Evolutionary conservation across 2,329 filamentous ascomycete species (phyloP).

Genomic region (Acrodontium crateriforme): DNA sequence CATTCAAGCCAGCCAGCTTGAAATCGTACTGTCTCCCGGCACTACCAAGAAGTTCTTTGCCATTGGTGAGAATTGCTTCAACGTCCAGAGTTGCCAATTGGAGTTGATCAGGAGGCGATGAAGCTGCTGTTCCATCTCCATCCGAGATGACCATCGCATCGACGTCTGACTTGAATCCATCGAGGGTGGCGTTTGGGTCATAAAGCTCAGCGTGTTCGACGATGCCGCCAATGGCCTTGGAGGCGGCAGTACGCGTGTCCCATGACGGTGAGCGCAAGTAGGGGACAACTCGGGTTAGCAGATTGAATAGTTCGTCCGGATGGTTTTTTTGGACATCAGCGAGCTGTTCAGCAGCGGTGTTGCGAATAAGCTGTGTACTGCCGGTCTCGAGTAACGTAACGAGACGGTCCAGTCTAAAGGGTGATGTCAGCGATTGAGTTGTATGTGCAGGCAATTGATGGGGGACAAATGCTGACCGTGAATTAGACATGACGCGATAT

Average conservation of each 20-base stretch:
- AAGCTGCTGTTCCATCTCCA: slow-evolving; percentile 29
- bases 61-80: slow-evolving; percentile 63
- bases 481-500: no score
- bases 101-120: slow-evolving; percentile 41
- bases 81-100: slow-evolving; percentile 65
- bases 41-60: slow-evolving; percentile 70
- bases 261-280: slow-evolving; percentile 91
- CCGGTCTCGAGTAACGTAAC: slow-evolving; percentile 87
- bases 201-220: slow-evolving; percentile 76
- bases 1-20: slow-evolving; percentile 66
- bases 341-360: slow-evolving; percentile 91
- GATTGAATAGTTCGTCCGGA: slow-evolving; percentile 91
- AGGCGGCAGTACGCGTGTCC: slow-evolving; percentile 88
- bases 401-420: slow-evolving; percentile 28
- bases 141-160: slow-evolving; percentile 39
- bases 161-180: slow-evolving; percentile 22
- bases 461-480: no score
- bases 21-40: slow-evolving; percentile 74
- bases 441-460: no score
- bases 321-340: slow-evolving; percentile 97
- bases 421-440: no score
- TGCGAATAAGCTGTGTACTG: slow-evolving; percentile 88
- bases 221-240: slow-evolving; percentile 88
- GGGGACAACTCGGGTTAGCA: slow-evolving; percentile 84
- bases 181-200: slow-evolving; percentile 50